Conservation (phyloP, 257 asterid species). For the Ocimum tenuiflorum region DNA sequence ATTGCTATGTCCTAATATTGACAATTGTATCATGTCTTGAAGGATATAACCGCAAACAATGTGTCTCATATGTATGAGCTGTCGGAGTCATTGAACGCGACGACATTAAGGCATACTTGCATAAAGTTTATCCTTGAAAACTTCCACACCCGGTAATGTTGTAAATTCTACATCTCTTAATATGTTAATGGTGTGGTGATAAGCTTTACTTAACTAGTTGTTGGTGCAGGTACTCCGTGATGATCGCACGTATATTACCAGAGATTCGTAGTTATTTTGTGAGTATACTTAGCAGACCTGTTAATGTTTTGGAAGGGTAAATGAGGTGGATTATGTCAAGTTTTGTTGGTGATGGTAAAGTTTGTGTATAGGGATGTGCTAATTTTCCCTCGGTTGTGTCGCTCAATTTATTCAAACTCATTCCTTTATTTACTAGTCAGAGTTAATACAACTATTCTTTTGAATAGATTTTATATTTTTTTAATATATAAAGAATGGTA, state of each 20-base stretch:
- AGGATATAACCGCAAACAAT: constrained; percentile 77
- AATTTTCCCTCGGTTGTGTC: neutral
- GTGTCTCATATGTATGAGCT: constrained; percentile 81
- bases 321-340: constrained; percentile 15
- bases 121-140: constrained; percentile 67
- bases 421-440: neutral
- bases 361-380: constrained; percentile 48
- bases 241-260: constrained; percentile 63
- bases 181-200: too few species aligned
- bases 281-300: constrained; percentile 39
- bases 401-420: neutral
- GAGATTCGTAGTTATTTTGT: constrained; percentile 73
- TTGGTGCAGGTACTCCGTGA: constrained; percentile 63
- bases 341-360: constrained; percentile 37
- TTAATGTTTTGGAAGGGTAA: constrained; percentile 23
- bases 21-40: neutral
- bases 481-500: too few species aligned
- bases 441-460: too few species aligned
- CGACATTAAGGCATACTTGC: constrained; percentile 67
- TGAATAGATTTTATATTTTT: too few species aligned
- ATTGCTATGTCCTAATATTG: neutral
- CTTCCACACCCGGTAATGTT: constrained; percentile 61
- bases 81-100: constrained; percentile 81
- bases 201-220: too few species aligned
- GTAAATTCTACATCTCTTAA: too few species aligned